Evolutionary conservation across 495 filamentous ascomycete species (phyloP), one percentile per base, ranked within the genome.

Genomic region (Daldinia vernicosa): DNA sequence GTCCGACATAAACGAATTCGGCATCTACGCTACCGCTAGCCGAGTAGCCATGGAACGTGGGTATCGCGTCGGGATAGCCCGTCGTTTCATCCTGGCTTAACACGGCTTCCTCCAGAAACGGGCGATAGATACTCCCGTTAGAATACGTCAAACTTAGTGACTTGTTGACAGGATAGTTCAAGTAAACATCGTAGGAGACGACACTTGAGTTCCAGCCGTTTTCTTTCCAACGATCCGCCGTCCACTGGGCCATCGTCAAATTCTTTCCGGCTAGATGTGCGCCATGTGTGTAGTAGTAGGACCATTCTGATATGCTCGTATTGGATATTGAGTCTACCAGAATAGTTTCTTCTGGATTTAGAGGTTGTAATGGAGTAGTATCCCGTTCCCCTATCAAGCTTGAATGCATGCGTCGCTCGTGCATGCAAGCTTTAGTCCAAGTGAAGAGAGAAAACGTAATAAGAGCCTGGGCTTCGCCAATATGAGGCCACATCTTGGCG

Each of bases 1-100:
- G 92, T 69, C 94, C 94, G 67, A 88, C 89, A 77, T 89, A 94
- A 28, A 95, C 89, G 50, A 81, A 80, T 64, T 81, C 74, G 7
- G 92, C 93, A 8, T 90, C 90, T 24, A 91, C 92, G 71, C 93
- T 94, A 0, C 94, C 94, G 60, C 80, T 89, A 0, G 92, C 92
- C 0, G 91, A 93, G 73, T 96, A 97, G 6, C 93, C 94, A 79
- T 97, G 92, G 80, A 97, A 97, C 3, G 89, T 93, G 0, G 94
- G 92, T 43, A 96, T 86, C 40, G 91, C 84, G 71, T 94, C 83
- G 7, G 83, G 78, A 43, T 91, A 81, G 35, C 88, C 84, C 22
- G 86, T 90, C 2, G 93, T 94, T 15, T 84, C 81, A 76, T 97
- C 94, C 67, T 94, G 88, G 3, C 89, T 81, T 15, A 97, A 80